A percentile compares a stretch with the other conserved stretches of the same genome.
Conservation (phyloP, 2,329 filamentous ascomycete species). For the Sclerotinia trifoliorum region DNA sequence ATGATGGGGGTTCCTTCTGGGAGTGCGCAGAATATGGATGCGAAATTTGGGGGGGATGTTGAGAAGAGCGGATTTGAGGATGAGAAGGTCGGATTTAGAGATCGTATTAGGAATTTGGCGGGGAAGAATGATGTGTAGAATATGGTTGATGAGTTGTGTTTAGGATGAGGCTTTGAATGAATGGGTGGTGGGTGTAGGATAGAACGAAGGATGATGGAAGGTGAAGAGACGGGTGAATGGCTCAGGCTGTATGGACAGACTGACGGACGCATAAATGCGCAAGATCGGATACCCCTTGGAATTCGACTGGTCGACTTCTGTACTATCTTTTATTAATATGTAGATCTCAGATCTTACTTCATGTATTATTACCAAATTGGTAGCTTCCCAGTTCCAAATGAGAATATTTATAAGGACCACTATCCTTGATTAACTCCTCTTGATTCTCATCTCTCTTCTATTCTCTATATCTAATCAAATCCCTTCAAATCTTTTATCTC, state of each 20-base stretch:
- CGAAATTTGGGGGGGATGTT: neutral
- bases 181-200: no score
- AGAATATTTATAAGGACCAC: no score
- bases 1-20: neutral
- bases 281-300: neutral
- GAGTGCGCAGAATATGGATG: neutral
- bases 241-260: no score
- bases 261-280: neutral
- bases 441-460: no score
- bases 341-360: neutral
- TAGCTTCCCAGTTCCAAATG: no score
- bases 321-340: neutral
- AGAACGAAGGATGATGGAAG: no score
- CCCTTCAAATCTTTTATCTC: no score
- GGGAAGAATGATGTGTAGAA: neutral
- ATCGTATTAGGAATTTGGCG: conserved; percentile 9
- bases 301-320: conserved; percentile 13
- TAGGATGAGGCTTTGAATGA: neutral
- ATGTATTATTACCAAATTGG: no score
- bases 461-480: no score
- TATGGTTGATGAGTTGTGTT: no score
- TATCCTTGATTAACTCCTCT: no score
- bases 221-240: neutral
- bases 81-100: neutral
- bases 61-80: neutral